Base-by-base conservation (phyloP, 2,329 filamentous ascomycete genomes). In the Aspergillus versicolor region DNA sequence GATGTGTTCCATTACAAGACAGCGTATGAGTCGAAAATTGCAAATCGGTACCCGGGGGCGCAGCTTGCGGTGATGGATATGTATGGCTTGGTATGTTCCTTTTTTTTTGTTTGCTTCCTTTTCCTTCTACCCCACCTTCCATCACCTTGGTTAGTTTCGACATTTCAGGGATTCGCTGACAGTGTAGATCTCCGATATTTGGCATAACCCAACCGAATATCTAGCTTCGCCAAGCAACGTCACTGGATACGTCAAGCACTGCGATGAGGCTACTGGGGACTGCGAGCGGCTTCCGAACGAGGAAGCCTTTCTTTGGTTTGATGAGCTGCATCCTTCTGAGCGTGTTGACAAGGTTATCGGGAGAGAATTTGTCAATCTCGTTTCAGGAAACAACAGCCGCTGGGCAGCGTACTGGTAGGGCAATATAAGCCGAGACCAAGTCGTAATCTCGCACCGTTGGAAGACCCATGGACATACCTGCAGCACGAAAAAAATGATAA, bases 261-360 rank as follows among this genome's bases (percentile, higher is more conserved):
- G 88, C 65, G 66, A 75, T 56, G 52, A 68, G 3, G 70, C 63
- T 8, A 73, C 75, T 4, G 61, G 61, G 6, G 70, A 76, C 48
- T 58, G 60, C 47, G 15, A 48, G 17, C 40, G 34, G 2, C 30
- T 43, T 19, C 56, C 77, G 3, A 76, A 78, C 34, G 71, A 78
- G 34, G 83, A 88, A 62, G 85, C 82, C 45, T 92, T 84, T 69
- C 63, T 91, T 69, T 92, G 89, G 88, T 89, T 81, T 65, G 89
- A 93, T 72, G 83, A 86, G 67, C 70, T 92, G 67, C 90, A 93
- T 75, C 88, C 88, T 0, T 86, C 85, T 30, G 81, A 86, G 72
- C 83, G 84, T 72, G 82, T 86, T 7, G 81, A 84, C 72, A 75
- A 82, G 65, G 75, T 81, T 43, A 78, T 87, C 50, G 85, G 83